A percentile compares a stretch with the other conserved stretches of the same genome.
These are phyloP conservation scores for Umbelopsis sp. DNA, from an alignment of 192 early-diverging fungal species.

Conservation along the genomic window DNA sequence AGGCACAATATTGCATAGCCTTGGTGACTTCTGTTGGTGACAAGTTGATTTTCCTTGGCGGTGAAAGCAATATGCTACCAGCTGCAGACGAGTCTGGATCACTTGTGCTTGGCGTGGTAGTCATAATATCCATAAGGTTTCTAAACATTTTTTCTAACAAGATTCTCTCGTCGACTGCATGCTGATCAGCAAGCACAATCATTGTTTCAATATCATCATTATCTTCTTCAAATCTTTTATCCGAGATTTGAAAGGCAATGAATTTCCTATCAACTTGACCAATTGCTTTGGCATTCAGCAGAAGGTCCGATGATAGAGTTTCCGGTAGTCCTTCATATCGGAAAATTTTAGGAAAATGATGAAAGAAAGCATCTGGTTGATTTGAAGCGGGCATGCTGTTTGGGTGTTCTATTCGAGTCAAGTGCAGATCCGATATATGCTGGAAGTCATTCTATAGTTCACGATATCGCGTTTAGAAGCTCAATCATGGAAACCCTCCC, in stretches of 20 bases:
- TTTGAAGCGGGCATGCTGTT: not conserved
- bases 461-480: too few relatives aligned
- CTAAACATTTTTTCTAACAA: conserved; percentile 60
- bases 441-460: too few relatives aligned
- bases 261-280: conserved; percentile 73
- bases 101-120: not conserved
- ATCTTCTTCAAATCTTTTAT: not conserved
- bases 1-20: not conserved
- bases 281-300: conserved; percentile 51
- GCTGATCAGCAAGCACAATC: conserved; percentile 73
- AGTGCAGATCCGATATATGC: too few relatives aligned
- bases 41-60: conserved; percentile 40
- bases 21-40: not conserved
- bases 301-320: conserved; percentile 27
- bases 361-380: not conserved
- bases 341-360: not conserved
- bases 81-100: not conserved
- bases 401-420: too few relatives aligned
- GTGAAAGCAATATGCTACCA: conserved; percentile 48
- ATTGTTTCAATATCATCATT: not conserved
- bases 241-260: conserved; percentile 49
- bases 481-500: too few relatives aligned
- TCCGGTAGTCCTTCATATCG: not conserved
- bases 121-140: conserved; percentile 29
- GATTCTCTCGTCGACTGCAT: conserved; percentile 80